Evolutionary conservation across 371 early-diverging fungal species (phyloP).

Genomic region (Ordospora colligata): DNA sequence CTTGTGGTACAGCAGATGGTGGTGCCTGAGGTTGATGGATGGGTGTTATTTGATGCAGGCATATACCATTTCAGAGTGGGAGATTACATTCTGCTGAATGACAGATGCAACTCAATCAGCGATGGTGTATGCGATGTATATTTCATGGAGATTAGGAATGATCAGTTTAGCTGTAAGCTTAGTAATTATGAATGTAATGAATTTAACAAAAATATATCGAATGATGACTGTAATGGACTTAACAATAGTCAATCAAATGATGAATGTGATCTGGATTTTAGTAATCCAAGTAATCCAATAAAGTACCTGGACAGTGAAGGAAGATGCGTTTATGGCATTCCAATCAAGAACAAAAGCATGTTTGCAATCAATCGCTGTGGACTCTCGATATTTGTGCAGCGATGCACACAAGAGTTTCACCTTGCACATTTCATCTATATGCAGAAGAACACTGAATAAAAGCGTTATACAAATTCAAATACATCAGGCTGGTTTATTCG

Average conservation of each 20-base stretch:
- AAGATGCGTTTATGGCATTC: background rate
- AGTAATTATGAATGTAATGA: background rate
- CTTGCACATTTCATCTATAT: slow-evolving; percentile 16
- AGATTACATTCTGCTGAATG: slow-evolving; percentile 50
- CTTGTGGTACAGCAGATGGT: background rate
- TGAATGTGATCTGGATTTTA: background rate
- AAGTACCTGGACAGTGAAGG: slow-evolving; percentile 15
- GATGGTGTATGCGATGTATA: slow-evolving; percentile 16
- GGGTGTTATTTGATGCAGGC: slow-evolving; percentile 5
- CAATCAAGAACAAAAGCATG: background rate
- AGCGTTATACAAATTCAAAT: background rate
- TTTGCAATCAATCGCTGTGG: background rate
- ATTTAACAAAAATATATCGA: background rate
- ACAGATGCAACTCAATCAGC: slow-evolving; percentile 33
- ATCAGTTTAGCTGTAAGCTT: too few species aligned
- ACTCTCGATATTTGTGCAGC: slow-evolving; percentile 3
- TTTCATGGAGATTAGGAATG: background rate
- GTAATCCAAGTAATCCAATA: background rate
- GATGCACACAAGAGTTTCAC: background rate
- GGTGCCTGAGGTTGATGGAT: slow-evolving; percentile 18
- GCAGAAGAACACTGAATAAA: background rate
- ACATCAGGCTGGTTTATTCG: background rate
- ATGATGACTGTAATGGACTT: too few species aligned
- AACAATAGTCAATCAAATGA: background rate
- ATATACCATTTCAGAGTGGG: background rate